Base-by-base conservation (phyloP, 371 early-diverging fungal species). In the Mucor sp. region DNA sequence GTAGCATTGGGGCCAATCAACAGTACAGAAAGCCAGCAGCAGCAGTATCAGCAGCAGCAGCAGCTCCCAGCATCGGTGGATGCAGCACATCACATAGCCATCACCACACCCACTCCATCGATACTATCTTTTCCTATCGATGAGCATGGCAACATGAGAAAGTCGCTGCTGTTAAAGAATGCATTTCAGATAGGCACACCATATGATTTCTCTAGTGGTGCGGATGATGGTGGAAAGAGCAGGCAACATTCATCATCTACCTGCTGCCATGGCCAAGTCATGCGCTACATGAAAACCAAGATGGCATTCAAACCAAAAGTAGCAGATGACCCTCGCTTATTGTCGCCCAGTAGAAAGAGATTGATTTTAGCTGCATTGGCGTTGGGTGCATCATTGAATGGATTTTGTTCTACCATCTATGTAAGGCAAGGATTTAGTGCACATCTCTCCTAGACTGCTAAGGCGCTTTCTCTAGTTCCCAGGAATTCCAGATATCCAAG, bases 401-500 rank as follows among this genome's bases (percentile, higher is more conserved):
- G 80, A 4, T 77, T 80, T 53, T 77, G 77, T 27, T 75, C 77
- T 6, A 80, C 80, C 5, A 70, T 80, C 32, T 80, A 74, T 66
- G 75, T 75, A 75, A 68, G 33, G 21, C 12, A 1, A 1, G 3
- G 12, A 35, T 35, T 3, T 35, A 12, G 37, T 60, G n/a, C 30
- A 30, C 30, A 27, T 41, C 8, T 39, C 14, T 59, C 1, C 1
- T 27, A 19, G 30, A 30, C 15, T 2, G 8, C 50, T 50, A 4
- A 43, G 32, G 44, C 5, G 15, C 33, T 58, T 14, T 17, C 6
- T 43, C 23, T 60, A 67, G 67, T 61, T 61, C 32, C 68, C 78
- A 47, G 85, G 85, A 4, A 71, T 86, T 11, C 83, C 83, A n/a
- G 71, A 70, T 32, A 82, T 88, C 58, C 79, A 71, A 7, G 25